These are phyloP conservation scores for Bacterosira constricta DNA, from an alignment of 108 stramenopile genomes.

Conservation along the genomic window DNA sequence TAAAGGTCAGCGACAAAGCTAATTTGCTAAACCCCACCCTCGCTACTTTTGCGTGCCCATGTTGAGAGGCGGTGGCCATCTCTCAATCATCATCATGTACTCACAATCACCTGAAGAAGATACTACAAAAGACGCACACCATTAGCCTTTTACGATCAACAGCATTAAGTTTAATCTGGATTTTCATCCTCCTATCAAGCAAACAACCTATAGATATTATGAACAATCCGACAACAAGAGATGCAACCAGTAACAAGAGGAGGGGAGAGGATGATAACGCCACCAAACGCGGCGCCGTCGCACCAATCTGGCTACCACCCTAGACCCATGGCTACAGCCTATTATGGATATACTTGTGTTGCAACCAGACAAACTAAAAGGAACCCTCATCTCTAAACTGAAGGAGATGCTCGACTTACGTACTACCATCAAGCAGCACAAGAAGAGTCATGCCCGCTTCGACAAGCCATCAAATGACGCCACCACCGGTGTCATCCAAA, in stretches of 20 bases:
- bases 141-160: too few species aligned
- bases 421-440: background rate
- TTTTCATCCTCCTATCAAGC: too few species aligned
- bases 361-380: background rate
- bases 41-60: too few species aligned
- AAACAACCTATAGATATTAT: too few species aligned
- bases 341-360: background rate
- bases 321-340: background rate
- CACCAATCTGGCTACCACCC: background rate
- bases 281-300: background rate
- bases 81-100: too few species aligned
- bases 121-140: too few species aligned
- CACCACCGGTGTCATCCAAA: background rate
- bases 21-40: too few species aligned
- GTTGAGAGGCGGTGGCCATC: too few species aligned
- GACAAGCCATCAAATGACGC: background rate
- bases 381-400: too few species aligned
- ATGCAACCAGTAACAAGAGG: background rate
- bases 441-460: conserved; percentile 4
- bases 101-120: too few species aligned
- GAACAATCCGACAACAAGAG: background rate
- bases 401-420: conserved; percentile 8
- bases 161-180: too few species aligned
- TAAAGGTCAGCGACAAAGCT: too few species aligned
- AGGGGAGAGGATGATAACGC: background rate